These are phyloP conservation scores for Lachancea nothofagi DNA, from an alignment of 805 yeast genomes.

Conservation along the genomic window DNA sequence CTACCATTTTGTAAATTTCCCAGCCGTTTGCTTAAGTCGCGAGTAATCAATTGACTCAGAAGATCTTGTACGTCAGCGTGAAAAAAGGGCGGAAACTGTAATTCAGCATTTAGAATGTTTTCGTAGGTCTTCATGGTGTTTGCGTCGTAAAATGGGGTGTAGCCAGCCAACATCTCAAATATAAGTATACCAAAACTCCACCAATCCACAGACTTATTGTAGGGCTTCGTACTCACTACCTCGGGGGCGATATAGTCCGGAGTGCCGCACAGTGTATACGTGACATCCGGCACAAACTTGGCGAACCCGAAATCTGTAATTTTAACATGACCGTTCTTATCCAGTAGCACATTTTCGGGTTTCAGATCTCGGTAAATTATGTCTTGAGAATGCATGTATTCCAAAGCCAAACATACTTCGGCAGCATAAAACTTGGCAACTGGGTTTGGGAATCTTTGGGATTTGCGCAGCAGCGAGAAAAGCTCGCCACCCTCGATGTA, in stretches of 20 bases:
- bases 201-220: conserved; percentile 95
- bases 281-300: conserved; percentile 84
- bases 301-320: conserved; percentile 95
- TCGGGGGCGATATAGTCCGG: conserved; percentile 97
- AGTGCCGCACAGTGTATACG: conserved; percentile 92
- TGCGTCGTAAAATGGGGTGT: conserved; percentile 89
- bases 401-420: conserved; percentile 79
- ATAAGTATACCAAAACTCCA: conserved; percentile 93
- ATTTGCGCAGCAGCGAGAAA: conserved; percentile 76
- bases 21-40: conserved; percentile 75
- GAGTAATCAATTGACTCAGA: conserved; percentile 65
- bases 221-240: conserved; percentile 88
- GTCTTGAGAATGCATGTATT: conserved; percentile 77
- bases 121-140: conserved; percentile 94
- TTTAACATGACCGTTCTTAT: conserved; percentile 85
- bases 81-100: conserved; percentile 71
- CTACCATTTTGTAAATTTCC: conserved; percentile 86
- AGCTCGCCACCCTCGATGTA: conserved; percentile 95
- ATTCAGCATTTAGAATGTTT: conserved; percentile 75
- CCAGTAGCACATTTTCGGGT: conserved; percentile 86
- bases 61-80: conserved; percentile 75
- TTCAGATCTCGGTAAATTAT: conserved; percentile 88
- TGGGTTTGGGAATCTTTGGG: conserved; percentile 89
- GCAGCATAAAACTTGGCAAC: conserved; percentile 96
- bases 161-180: conserved; percentile 92